phyloP scores from a whole-genome alignment of 2,329 filamentous ascomycete genomes.

The Neoarthrinium moseri region DNA sequence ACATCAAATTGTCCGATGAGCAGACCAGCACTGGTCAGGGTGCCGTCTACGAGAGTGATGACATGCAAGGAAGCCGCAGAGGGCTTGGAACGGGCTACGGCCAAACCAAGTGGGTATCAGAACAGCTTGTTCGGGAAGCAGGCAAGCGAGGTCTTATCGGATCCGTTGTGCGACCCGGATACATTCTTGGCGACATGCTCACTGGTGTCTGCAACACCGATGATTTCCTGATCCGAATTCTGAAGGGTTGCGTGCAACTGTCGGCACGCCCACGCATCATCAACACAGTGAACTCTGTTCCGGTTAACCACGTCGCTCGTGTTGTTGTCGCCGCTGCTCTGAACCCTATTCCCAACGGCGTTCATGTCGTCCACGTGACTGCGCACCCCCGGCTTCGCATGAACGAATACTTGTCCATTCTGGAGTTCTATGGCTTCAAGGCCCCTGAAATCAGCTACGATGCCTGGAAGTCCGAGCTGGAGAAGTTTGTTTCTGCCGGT shows the following conservation, averaged over 20 bases:
- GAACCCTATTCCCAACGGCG: constrained; percentile 48
- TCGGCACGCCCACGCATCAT: constrained; percentile 69
- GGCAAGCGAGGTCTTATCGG: constrained; percentile 74
- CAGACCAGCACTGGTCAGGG: constrained; percentile 58
- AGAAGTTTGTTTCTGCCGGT: constrained; percentile 63
- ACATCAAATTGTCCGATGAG: constrained; percentile 69
- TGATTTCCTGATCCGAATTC: constrained; percentile 84
- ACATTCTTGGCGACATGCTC: constrained; percentile 72
- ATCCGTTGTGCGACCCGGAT: constrained; percentile 78
- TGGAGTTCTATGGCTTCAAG: constrained; percentile 72
- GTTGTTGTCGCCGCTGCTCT: constrained; percentile 75
- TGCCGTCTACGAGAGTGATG: constrained; percentile 72
- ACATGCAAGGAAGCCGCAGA: constrained; percentile 71
- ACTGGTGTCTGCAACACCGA: constrained; percentile 77
- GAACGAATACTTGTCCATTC: constrained; percentile 71
- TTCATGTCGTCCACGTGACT: constrained; percentile 74
- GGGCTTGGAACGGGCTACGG: constrained; percentile 87
- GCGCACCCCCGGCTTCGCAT: constrained; percentile 75
- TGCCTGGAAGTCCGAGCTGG: constrained; percentile 66
- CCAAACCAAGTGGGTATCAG: constrained; percentile 78
- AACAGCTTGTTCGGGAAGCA: constrained; percentile 72
- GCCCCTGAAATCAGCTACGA: constrained; percentile 66
- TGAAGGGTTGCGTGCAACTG: constrained; percentile 86
- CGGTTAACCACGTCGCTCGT: constrained; percentile 79
- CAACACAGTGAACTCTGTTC: constrained; percentile 89